These are phyloP conservation scores for Thielaviopsis euricoi DNA, from an alignment of 2,329 filamentous ascomycete species.

Conservation along the genomic window DNA sequence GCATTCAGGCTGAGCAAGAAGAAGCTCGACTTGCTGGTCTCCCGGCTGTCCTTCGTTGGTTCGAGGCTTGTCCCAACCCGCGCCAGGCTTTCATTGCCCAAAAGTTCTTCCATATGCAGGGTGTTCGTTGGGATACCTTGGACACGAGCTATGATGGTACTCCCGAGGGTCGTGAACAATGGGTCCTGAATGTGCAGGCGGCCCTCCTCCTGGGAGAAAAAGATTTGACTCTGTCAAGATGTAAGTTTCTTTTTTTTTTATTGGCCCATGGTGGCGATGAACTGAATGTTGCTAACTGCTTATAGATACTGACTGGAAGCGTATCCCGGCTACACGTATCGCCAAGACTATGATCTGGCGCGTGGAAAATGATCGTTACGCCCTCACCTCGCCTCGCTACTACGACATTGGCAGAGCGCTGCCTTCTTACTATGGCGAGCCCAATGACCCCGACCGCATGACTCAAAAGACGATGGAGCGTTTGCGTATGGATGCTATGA, in stretches of 20 bases:
- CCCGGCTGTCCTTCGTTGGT: constrained; percentile 44
- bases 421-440: constrained; percentile 31
- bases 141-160: constrained; percentile 34
- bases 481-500: constrained; percentile 32
- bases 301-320: constrained; percentile 42
- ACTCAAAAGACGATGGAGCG: constrained; percentile 26
- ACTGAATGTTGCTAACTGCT: background rate
- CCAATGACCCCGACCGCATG: constrained; percentile 27
- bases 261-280: background rate
- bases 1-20: constrained; percentile 37
- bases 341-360: constrained; percentile 45
- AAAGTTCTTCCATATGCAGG: constrained; percentile 39
- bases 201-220: constrained; percentile 49
- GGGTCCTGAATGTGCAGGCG: constrained; percentile 48
- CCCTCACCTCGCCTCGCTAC: constrained; percentile 32
- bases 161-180: constrained; percentile 43
- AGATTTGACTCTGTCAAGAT: constrained; percentile 41
- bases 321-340: constrained; percentile 32
- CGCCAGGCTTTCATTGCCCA: constrained; percentile 33
- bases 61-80: constrained; percentile 35
- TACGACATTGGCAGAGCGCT: constrained; percentile 38
- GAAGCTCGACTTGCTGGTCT: constrained; percentile 37
- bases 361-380: constrained; percentile 38
- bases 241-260: constrained; percentile 34
- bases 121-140: constrained; percentile 49